phyloP scores from a whole-genome alignment of 129 eudicot genomes.

The Artemisia annua region DNA sequence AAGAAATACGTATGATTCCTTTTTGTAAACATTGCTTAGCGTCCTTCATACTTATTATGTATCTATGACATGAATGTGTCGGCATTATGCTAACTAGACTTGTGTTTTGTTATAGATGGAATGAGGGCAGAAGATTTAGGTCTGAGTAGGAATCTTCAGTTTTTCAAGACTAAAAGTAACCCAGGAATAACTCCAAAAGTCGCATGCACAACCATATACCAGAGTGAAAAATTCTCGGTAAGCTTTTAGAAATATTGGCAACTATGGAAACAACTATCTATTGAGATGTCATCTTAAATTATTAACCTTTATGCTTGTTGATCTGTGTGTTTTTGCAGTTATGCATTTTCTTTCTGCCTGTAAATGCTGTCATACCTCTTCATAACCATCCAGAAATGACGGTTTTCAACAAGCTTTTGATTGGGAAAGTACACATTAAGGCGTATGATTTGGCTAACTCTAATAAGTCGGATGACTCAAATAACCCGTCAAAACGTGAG shows the following conservation, averaged over 20 bases:
- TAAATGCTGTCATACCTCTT: constrained; percentile 74
- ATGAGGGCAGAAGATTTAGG: constrained; percentile 85
- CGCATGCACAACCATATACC: constrained; percentile 61
- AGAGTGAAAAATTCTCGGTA: constrained; percentile 67
- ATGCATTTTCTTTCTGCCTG: constrained; percentile 71
- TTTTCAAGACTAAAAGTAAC: constrained; percentile 48
- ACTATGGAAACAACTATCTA: background rate
- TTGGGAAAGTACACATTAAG: constrained; percentile 82
- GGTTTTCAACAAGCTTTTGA: constrained; percentile 77
- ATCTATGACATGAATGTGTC: background rate
- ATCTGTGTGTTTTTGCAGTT: too few relatives aligned
- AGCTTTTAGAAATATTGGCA: constrained; percentile 10
- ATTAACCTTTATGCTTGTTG: background rate
- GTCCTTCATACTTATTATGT: background rate
- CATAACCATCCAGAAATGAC: constrained; percentile 98
- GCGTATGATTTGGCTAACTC: constrained; percentile 77
- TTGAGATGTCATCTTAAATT: background rate
- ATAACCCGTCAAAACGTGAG: constrained; percentile 47
- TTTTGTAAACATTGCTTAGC: background rate
- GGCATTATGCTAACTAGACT: constrained; percentile 19
- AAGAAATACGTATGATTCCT: background rate
- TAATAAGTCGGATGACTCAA: constrained; percentile 26
- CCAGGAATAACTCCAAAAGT: constrained; percentile 51
- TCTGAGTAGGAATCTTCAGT: constrained; percentile 52
- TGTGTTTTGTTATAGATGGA: constrained; percentile 43